Conservation (phyloP, 352 stramenopile genomes). For the Pythium myriotylum region DNA sequence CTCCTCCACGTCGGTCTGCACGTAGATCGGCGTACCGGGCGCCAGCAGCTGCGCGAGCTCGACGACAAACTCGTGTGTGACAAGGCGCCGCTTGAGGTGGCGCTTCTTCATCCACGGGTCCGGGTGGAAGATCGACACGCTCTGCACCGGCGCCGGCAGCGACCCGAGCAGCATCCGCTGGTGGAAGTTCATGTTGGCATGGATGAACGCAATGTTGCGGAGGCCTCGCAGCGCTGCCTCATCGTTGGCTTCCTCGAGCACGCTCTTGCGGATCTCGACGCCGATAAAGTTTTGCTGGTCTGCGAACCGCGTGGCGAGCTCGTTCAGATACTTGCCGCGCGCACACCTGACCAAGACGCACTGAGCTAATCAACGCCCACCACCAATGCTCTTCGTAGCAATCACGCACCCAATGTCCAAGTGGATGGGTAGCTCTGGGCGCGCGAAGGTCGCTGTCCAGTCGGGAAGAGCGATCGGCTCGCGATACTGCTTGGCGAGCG, state of each 20-base stretch:
- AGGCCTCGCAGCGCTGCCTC: conserved; percentile 48
- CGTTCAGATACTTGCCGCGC: conserved; percentile 79
- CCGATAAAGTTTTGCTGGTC: conserved; percentile 69
- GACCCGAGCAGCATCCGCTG: conserved; percentile 59
- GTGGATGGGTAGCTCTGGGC: conserved; percentile 66
- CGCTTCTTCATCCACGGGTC: conserved; percentile 91
- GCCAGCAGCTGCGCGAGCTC: conserved; percentile 59
- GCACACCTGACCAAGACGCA: conserved; percentile 31
- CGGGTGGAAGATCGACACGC: conserved; percentile 88
- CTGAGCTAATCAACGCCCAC: too few species aligned
- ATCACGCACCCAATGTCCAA: conserved; percentile 73
- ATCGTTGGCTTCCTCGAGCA: conserved; percentile 59
- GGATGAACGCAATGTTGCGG: conserved; percentile 72
- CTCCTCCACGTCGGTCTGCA: conserved; percentile 84
- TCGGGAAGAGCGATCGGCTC: conserved; percentile 65
- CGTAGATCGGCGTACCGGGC: conserved; percentile 64
- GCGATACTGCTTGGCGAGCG: conserved; percentile 63
- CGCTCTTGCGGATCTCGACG: conserved; percentile 83
- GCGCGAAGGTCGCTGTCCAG: conserved; percentile 52
- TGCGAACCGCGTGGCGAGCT: conserved; percentile 45
- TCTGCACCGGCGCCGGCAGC: conserved; percentile 52
- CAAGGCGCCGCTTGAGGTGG: conserved; percentile 80
- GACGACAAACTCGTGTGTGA: conserved; percentile 66
- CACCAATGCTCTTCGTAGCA: conserved; percentile 24
- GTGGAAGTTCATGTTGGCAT: conserved; percentile 89